phyloP scores from a whole-genome alignment of 164 flowering plant genomes.

The Aristolochia californica region DNA sequence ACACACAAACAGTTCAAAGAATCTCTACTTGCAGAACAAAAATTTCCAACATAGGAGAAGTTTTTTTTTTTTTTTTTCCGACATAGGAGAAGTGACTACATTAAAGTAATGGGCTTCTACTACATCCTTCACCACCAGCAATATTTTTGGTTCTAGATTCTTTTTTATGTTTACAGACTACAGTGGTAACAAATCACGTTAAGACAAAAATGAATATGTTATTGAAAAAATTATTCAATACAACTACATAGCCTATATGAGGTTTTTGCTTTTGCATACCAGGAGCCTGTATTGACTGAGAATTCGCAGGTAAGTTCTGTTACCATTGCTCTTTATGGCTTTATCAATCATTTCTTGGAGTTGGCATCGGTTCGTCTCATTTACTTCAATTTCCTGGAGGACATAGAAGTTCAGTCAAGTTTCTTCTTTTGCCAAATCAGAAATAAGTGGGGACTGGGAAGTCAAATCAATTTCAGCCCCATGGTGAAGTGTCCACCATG shows the following conservation, averaged over 20 bases:
- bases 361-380: conserved; percentile 64
- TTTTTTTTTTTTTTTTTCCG: background rate
- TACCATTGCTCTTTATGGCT: conserved; percentile 68
- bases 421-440: no score
- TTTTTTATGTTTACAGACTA: no score
- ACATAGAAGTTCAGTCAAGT: conserved; percentile 1
- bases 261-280: conserved; percentile 31
- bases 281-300: conserved; percentile 79
- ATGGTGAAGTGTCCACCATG: no score
- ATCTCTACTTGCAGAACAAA: background rate
- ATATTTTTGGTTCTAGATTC: background rate
- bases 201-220: background rate
- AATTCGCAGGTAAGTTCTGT: conserved; percentile 72
- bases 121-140: background rate
- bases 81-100: background rate
- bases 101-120: background rate
- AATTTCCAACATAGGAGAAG: background rate
- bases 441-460: no score
- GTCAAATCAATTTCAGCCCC: no score
- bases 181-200: no score
- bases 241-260: background rate
- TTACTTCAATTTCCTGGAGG: conserved; percentile 71
- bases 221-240: background rate
- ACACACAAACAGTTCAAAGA: background rate
- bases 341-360: conserved; percentile 77